Base-by-base conservation (phyloP, 2,329 filamentous ascomycete species). In the Cladosporium velox region DNA sequence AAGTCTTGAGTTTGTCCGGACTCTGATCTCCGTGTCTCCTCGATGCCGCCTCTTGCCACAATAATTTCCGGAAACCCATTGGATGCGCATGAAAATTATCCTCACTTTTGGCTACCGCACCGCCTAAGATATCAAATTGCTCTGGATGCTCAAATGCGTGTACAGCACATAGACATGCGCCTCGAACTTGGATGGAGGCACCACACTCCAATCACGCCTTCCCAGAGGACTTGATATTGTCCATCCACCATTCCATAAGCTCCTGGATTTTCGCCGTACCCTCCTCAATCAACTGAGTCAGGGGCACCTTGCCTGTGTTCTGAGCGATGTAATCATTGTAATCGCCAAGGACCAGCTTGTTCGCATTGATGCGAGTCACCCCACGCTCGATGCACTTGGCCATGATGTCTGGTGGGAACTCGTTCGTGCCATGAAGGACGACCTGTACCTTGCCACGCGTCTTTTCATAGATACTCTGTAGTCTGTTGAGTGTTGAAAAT, bases 381-480 rank as follows among this genome's bases (percentile, higher is more conserved):
- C 86, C 86, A 60, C 80, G 80, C 65, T 80, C 79, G 67, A 87
- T 85, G 65, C 85, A 87, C 71, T 82, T 81, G 51, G 78, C 76
- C 69, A 87, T 83, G 55, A 86, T 82, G 70, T 86, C 83, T 72
- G 82, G 78, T 2, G 82, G 80, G 69, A 87, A 88, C 4, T 81
- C 83, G 68, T 87, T 86, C 1, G 85, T 85, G 2, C 86, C 86
- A 72, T 88, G 86, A 68, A 88, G 76, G 3, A 87, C 86, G 58
- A 87, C 74, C 61, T 79, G 78, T 11, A 87, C 84, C 54, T 79
- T 75, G 38, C 79, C 78, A 0, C 81, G 81, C 4, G 85, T 82
- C 59, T 81, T 78, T 59, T 81, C 77, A 64, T 83, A 79, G 64
- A 88, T 85, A 4, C 76, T 75, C 49, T 78, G 73, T 65, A 87